phyloP scores from a whole-genome alignment of 768 basidiomycete species.

The Gyrodon lividus region DNA sequence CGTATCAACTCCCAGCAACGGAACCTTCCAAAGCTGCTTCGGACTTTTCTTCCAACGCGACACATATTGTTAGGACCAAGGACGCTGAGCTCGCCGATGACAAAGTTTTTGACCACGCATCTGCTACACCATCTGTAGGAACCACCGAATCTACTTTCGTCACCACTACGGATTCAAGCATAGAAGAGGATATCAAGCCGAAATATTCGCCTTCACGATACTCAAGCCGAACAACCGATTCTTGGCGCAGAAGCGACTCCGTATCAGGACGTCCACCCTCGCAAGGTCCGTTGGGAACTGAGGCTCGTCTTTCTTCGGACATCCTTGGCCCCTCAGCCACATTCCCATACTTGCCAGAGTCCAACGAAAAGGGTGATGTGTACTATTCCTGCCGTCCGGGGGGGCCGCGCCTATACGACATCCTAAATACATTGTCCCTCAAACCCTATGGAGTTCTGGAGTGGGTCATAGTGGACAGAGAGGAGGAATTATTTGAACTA shows the following conservation, averaged over 20 bases:
- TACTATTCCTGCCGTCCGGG: conserved; percentile 65
- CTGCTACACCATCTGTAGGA: conserved; percentile 12
- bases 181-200: conserved; percentile 25
- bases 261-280: conserved; percentile 14
- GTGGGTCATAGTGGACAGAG: conserved; percentile 69
- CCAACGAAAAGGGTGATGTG: conserved; percentile 45
- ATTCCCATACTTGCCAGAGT: conserved; percentile 49
- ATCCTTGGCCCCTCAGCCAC: conserved; percentile 52
- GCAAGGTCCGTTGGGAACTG: conserved; percentile 23
- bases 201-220: conserved; percentile 11
- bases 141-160: conserved; percentile 6
- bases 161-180: conserved; percentile 3
- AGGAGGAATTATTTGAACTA: conserved; percentile 73
- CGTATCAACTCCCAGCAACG: conserved; percentile 1
- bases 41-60: background rate
- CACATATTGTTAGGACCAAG: background rate
- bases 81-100: conserved; percentile 4
- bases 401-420: conserved; percentile 64
- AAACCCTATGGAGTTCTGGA: conserved; percentile 62
- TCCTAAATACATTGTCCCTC: conserved; percentile 57
- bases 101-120: conserved; percentile 5
- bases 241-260: conserved; percentile 3
- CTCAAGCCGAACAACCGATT: background rate
- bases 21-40: conserved; percentile 4
- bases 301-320: conserved; percentile 42